Percentiles rank a stretch among this genome's conserved stretches.
Evolutionary conservation across 768 basidiomycete species (phyloP).

Genomic region (Cystobasidium ongulense): DNA sequence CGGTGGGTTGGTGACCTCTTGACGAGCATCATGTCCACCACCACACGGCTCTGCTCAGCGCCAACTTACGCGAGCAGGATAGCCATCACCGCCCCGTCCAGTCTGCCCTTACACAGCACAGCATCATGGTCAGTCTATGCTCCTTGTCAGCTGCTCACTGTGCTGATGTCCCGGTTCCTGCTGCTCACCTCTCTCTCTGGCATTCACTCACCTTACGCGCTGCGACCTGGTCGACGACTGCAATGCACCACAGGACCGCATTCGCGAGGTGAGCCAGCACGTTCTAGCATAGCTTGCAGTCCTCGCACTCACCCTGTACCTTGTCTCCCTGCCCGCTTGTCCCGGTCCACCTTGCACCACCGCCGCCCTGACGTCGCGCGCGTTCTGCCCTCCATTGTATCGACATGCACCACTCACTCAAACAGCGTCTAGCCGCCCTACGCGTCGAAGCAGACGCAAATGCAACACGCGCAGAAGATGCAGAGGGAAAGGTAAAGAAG

Average conservation of each 20-base stretch:
- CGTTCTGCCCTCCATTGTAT: neutral
- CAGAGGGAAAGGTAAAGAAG: slow-evolving; percentile 52
- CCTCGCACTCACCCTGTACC: neutral
- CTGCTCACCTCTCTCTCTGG: neutral
- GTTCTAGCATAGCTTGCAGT: neutral
- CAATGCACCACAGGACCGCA: slow-evolving; percentile 21
- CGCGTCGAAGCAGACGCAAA: slow-evolving; percentile 78
- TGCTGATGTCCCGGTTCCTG: neutral
- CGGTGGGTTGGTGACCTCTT: too few relatives aligned
- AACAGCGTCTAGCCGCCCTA: slow-evolving; percentile 55
- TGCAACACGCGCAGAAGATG: slow-evolving; percentile 70
- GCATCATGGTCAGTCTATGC: neutral
- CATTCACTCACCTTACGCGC: neutral
- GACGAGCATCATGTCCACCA: too few relatives aligned
- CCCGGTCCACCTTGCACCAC: neutral
- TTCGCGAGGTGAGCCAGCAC: slow-evolving; percentile 21
- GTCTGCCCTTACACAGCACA: neutral
- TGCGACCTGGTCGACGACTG: neutral
- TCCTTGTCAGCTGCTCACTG: neutral
- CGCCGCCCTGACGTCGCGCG: neutral
- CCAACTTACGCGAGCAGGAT: too few relatives aligned
- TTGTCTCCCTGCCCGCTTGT: neutral
- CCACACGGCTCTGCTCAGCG: neutral
- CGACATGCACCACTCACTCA: neutral
- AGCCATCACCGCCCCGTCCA: neutral